Evolutionary conservation across 768 basidiomycete genomes (phyloP), one percentile per base, ranked within the genome.

Genomic region (Pleurotus sapidus): DNA sequence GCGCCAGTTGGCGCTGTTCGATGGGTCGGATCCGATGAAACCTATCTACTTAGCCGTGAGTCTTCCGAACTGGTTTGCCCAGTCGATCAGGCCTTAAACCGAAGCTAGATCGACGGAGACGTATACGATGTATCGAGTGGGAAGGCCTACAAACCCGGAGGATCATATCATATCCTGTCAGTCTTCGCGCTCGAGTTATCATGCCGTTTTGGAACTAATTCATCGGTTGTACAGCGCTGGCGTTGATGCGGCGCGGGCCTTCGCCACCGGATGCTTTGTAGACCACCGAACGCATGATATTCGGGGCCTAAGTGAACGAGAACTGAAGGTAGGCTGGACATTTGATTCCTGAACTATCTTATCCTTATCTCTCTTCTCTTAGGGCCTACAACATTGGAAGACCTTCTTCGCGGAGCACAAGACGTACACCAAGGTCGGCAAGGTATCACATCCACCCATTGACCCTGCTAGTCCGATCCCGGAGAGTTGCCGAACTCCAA

Each of bases 221-320:
- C 60, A 46, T 46, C 49, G 57, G 57, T 57, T 59, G 38, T 64
- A 79, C 64, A 80, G 91, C 72, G 87, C 92, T 61, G 95, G 95
- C 11, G 72, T 81, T 53, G 95, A 98, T 70, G 93, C 92, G n/a
- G 90, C 92, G 24, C 78, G 95, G 63, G 89, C 95, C 0, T 98
- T 93, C 70, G 92, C 83, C 46, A 98, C 95, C 2, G 95, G 95
- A 8, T 98, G 95, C 69, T 97, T 98, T 77, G 80, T 85, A 64
- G 84, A 84, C 3, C 95, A 98, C 72, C 83, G 85, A 46, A 98
- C 95, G 39, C 89, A 97, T 73, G 95, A 98, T 74, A 76, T 89
- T 59, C 87, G 95, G 60, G 96, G 89, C 14, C 71, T 98, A 63
- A 79, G 77, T 37, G 84, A 88, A 51, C 70, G 74, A 58, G 92